Percentiles rank a stretch among this genome's conserved stretches.
These are phyloP conservation scores for Schizochytrium sp. DNA, from an alignment of 108 stramenopile species.

Conservation along the genomic window DNA sequence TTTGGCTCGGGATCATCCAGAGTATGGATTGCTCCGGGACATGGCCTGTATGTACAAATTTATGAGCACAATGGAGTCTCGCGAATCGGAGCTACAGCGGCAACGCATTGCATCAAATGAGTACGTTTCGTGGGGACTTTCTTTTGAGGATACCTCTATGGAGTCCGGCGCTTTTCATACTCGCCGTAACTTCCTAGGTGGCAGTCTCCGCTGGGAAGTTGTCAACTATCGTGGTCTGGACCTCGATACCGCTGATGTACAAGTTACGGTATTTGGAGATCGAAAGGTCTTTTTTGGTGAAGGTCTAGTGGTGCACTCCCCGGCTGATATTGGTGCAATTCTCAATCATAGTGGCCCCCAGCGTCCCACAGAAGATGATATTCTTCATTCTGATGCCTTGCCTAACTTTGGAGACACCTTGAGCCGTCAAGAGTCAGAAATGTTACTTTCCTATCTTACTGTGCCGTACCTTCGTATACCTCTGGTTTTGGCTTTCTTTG, in stretches of 20 bases:
- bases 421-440: slow-evolving; percentile 62
- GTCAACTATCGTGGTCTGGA: slow-evolving; percentile 53
- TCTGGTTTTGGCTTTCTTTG: slow-evolving; percentile 62
- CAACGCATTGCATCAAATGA: slow-evolving; percentile 54
- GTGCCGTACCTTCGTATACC: slow-evolving; percentile 66
- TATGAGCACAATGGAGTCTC: slow-evolving; percentile 62
- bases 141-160: slow-evolving; percentile 53
- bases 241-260: slow-evolving; percentile 56
- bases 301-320: slow-evolving; percentile 51
- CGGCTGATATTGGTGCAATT: slow-evolving; percentile 52
- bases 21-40: slow-evolving; percentile 66
- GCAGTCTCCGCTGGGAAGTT: slow-evolving; percentile 16
- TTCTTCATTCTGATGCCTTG: slow-evolving; percentile 29
- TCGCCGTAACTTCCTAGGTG: background rate
- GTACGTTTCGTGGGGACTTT: slow-evolving; percentile 49
- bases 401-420: slow-evolving; percentile 62
- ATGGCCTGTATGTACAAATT: slow-evolving; percentile 67
- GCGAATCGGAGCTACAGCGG: slow-evolving; percentile 66
- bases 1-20: slow-evolving; percentile 65
- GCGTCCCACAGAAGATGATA: slow-evolving; percentile 60
- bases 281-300: slow-evolving; percentile 62
- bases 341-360: slow-evolving; percentile 34
- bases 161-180: slow-evolving; percentile 3
- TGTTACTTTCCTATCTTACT: slow-evolving; percentile 60
- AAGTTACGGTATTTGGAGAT: slow-evolving; percentile 60